phyloP scores from a whole-genome alignment of 163 green algal species.

The Chlorella variabilis region DNA sequence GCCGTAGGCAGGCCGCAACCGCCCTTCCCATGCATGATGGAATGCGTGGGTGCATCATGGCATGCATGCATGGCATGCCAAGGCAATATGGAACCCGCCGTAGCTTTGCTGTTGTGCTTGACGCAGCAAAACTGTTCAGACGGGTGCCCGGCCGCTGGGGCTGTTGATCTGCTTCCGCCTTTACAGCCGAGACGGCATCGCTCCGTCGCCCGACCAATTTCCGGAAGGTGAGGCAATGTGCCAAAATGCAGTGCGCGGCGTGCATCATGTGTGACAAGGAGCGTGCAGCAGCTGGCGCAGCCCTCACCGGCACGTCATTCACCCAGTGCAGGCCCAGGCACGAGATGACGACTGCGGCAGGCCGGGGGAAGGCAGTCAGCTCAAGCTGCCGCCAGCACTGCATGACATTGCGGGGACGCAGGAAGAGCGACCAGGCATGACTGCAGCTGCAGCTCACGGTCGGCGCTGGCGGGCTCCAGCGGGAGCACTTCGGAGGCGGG shows the following conservation, averaged over 20 bases:
- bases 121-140: slow-evolving; percentile 36
- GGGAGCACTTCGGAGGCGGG: slow-evolving; percentile 13
- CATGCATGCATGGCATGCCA: too few species aligned
- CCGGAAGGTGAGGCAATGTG: slow-evolving; percentile 9
- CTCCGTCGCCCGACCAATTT: slow-evolving; percentile 41
- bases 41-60: too few species aligned
- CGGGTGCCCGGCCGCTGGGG: not conserved
- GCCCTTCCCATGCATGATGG: too few species aligned
- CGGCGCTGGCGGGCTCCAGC: slow-evolving; percentile 17
- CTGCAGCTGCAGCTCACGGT: slow-evolving; percentile 16
- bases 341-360: slow-evolving; percentile 81
- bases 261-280: not conserved
- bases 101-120: slow-evolving; percentile 38
- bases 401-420: not conserved
- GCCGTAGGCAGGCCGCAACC: too few species aligned
- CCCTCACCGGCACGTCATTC: slow-evolving; percentile 86
- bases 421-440: not conserved
- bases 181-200: slow-evolving; percentile 39
- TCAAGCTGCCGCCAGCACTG: not conserved
- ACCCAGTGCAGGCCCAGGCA: slow-evolving; percentile 88
- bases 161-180: slow-evolving; percentile 46
- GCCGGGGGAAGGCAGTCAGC: not conserved
- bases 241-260: not conserved
- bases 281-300: too few species aligned
- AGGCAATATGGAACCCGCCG: slow-evolving; percentile 39